Conservation (phyloP, 2,329 filamentous ascomycete species). For the Aschersonia sp. region DNA sequence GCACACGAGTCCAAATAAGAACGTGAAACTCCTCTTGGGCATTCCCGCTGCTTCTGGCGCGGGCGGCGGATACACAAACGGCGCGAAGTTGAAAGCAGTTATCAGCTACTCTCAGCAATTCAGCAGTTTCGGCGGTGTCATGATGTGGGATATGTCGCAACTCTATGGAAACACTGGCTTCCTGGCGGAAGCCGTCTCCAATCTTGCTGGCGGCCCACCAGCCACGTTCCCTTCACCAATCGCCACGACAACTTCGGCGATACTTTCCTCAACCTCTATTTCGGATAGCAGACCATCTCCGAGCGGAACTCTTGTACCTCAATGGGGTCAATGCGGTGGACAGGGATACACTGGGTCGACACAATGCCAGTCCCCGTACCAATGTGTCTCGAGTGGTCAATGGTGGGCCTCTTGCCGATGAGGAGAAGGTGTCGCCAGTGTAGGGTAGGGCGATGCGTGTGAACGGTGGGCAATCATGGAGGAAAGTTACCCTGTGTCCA, state of each 20-base stretch:
- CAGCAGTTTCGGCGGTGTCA: slow-evolving; percentile 49
- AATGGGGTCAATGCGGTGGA: slow-evolving; percentile 12
- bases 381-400: slow-evolving; percentile 6
- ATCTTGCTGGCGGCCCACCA: slow-evolving; percentile 11
- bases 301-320: slow-evolving; percentile 7
- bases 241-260: neutral
- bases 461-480: too few relatives aligned
- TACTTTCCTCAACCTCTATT: neutral
- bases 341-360: slow-evolving; percentile 9
- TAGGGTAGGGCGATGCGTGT: neutral
- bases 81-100: slow-evolving; percentile 29
- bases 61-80: slow-evolving; percentile 39
- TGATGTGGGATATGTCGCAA: slow-evolving; percentile 57
- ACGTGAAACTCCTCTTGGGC: slow-evolving; percentile 48
- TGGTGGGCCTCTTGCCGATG: slow-evolving; percentile 11
- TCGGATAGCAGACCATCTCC: slow-evolving; percentile 4
- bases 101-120: slow-evolving; percentile 40
- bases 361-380: slow-evolving; percentile 9
- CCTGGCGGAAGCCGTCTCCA: slow-evolving; percentile 26
- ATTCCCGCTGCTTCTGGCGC: slow-evolving; percentile 40
- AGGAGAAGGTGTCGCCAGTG: neutral
- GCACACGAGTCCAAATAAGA: slow-evolving; percentile 35
- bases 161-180: slow-evolving; percentile 43
- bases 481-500: too few relatives aligned
- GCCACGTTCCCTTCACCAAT: neutral